These are phyloP conservation scores for Luffa acutangula DNA, from an alignment of 306 rosid genomes.

Conservation along the genomic window DNA sequence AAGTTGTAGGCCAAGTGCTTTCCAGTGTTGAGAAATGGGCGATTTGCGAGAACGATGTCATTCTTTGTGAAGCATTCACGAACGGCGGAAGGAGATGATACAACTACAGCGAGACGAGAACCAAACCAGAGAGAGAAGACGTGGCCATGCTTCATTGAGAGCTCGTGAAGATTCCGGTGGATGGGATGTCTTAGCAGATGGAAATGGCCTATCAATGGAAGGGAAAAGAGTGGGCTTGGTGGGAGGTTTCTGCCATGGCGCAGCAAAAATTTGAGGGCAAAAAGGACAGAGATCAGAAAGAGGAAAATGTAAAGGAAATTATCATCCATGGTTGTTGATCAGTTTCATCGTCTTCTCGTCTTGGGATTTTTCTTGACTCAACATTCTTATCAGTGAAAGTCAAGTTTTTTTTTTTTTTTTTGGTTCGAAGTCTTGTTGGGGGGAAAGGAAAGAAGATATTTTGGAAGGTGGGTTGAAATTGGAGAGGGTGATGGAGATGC, in stretches of 20 bases:
- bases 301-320: background rate
- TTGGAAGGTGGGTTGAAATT: background rate
- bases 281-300: background rate
- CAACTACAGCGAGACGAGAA: constrained; percentile 23
- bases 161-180: constrained; percentile 18
- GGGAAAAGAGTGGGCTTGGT: background rate
- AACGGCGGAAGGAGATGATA: constrained; percentile 34
- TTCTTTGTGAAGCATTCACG: constrained; percentile 63
- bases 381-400: background rate
- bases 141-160: constrained; percentile 35
- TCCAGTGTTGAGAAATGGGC: constrained; percentile 9
- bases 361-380: background rate
- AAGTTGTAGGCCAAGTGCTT: constrained; percentile 34
- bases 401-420: background rate
- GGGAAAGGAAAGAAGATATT: background rate
- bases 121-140: constrained; percentile 21
- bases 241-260: constrained; percentile 23
- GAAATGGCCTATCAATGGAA: constrained; percentile 52
- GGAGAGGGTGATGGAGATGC: background rate
- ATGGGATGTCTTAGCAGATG: constrained; percentile 31
- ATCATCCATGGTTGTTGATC: background rate
- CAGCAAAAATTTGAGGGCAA: constrained; percentile 19
- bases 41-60: constrained; percentile 42
- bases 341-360: background rate
- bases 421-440: background rate